These are phyloP conservation scores for Auricularia sp. DNA, from an alignment of 768 basidiomycete species.

Conservation along the genomic window DNA sequence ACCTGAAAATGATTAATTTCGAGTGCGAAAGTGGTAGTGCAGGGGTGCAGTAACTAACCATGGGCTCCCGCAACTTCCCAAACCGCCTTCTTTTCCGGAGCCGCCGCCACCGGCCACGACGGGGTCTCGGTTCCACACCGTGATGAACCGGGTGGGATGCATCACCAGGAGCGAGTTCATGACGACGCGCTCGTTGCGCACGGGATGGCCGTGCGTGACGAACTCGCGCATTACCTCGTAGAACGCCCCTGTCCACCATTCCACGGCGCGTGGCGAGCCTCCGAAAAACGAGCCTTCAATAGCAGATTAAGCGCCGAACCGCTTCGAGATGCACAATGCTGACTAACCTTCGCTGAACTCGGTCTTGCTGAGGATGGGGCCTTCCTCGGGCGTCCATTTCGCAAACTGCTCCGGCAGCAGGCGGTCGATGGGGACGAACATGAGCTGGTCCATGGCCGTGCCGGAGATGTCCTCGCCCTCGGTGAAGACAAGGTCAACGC, in stretches of 20 bases:
- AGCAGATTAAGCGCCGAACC: neutral
- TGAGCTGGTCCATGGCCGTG: conserved; percentile 27
- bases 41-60: neutral
- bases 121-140: conserved; percentile 28
- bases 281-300: conserved; percentile 44
- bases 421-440: conserved; percentile 38
- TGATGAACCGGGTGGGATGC: conserved; percentile 35
- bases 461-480: conserved; percentile 21
- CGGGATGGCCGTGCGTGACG: conserved; percentile 33
- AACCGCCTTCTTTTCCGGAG: neutral
- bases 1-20: conserved; percentile 16
- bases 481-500: conserved; percentile 33
- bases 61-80: neutral
- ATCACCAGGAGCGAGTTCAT: conserved; percentile 39
- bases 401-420: conserved; percentile 23
- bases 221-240: conserved; percentile 44
- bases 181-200: conserved; percentile 47
- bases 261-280: conserved; percentile 31
- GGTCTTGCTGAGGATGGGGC: conserved; percentile 32
- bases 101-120: neutral
- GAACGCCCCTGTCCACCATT: conserved; percentile 36
- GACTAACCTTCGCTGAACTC: conserved; percentile 37
- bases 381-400: conserved; percentile 35
- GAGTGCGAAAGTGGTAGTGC: neutral
- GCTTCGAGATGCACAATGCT: conserved; percentile 3